Evolutionary conservation across 805 yeast genomes (phyloP), one percentile per base, ranked within the genome.

Genomic region (Metschnikowia shivogae): DNA sequence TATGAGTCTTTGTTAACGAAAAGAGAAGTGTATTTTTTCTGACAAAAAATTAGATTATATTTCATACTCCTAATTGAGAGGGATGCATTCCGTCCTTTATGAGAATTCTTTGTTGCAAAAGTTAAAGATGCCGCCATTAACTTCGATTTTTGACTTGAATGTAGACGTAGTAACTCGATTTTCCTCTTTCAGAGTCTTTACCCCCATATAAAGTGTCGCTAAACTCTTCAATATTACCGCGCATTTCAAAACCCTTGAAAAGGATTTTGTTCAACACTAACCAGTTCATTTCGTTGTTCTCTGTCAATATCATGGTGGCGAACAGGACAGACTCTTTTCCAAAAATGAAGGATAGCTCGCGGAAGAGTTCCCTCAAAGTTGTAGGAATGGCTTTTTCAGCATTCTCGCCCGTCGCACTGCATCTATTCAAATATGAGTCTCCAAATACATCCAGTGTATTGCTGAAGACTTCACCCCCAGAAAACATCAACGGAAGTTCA

Each of bases 291-390:
- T 68, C 72, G 39, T 53, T 62, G 5, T 54, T 47, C 17, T 62
- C 49, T 35, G 60, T 63, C 43, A 71, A 49, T 8, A 71, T 48
- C 4, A 61, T 57, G 2, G 65, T 45, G 1, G 64, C 53, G 34
- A 57, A 65, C 43, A 58, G 61, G n/a, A 71, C 68, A 41, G 62
- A 59, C 1, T 55, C 59, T 5, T 56, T 50, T 1, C 74, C 75
- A 47, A 71, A 71, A 3, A 68, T 37, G 8, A 36, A 36, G 24
- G 47, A 34, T 20, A 67, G 51, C 30, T 59, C 65, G 1, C 36
- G 29, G 6, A 68, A 46, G 0, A 67, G 22, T 6, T 39, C 43
- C 30, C 13, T 37, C 11, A 37, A 29, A 17, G 40, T 12, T 9
- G 40, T n/a, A 12, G 40, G 28, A 19, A 33, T 20, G 17, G 26